phyloP scores from a whole-genome alignment of 2,329 filamentous ascomycete species.

The Neofusicoccum laricinum region DNA sequence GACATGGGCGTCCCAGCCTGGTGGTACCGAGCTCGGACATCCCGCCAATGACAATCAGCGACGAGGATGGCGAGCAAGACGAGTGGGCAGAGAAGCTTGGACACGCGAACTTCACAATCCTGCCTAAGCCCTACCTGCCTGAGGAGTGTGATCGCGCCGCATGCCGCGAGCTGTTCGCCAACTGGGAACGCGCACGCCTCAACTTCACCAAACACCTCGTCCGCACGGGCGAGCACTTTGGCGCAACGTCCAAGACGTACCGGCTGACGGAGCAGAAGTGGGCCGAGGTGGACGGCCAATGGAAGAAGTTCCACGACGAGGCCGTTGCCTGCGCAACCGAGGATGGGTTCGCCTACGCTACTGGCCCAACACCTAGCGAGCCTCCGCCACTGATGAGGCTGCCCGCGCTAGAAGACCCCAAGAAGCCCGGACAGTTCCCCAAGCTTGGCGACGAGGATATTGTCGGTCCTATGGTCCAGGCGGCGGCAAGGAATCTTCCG shows the following conservation, averaged over 20 bases:
- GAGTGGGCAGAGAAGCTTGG: conserved; percentile 83
- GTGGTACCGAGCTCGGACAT: conserved; percentile 54
- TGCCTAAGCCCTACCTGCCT: conserved; percentile 75
- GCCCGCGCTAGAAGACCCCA: conserved; percentile 65
- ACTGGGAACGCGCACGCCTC: conserved; percentile 79
- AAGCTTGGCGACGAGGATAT: conserved; percentile 87
- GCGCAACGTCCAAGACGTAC: conserved; percentile 84
- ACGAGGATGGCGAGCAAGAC: conserved; percentile 67
- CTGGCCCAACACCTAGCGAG: conserved; percentile 41
- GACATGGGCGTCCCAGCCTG: conserved; percentile 42
- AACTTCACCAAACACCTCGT: conserved; percentile 90
- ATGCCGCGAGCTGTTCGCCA: conserved; percentile 65
- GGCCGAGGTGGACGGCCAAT: conserved; percentile 72
- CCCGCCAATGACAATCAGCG: conserved; percentile 60
- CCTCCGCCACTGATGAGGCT: conserved; percentile 61
- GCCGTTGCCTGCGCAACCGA: conserved; percentile 49
- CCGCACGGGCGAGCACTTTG: conserved; percentile 86
- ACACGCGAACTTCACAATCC: conserved; percentile 90
- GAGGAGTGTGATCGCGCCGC: conserved; percentile 58
- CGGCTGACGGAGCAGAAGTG: conserved; percentile 84
- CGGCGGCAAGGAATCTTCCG: conserved; percentile 36
- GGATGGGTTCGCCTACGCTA: conserved; percentile 31
- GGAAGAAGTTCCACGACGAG: conserved; percentile 68
- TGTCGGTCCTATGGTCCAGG: conserved; percentile 79
- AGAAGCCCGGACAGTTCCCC: conserved; percentile 77